Percentiles rank a stretch among this genome's conserved stretches.
Conservation (phyloP, 331 rosid genomes). For the Malus hybrid region DNA sequence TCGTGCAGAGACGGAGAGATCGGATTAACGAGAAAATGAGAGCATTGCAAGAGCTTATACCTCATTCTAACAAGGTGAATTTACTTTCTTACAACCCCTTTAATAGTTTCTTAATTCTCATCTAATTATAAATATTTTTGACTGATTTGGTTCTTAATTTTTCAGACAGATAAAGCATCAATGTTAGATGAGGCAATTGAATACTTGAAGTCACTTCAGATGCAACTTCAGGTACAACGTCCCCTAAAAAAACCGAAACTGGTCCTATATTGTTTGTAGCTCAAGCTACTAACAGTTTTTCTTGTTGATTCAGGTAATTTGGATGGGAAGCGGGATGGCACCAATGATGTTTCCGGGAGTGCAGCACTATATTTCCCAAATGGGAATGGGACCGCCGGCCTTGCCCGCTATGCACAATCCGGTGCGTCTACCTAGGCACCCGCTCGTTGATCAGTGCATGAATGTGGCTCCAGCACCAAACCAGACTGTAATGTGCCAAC, state of each 20-base stretch:
- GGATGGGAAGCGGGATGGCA: conserved; percentile 80
- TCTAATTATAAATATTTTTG: conserved; percentile 9
- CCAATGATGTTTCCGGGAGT: conserved; percentile 78
- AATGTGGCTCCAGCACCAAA: conserved; percentile 39
- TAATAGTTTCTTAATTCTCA: not conserved
- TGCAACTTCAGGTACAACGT: conserved; percentile 70
- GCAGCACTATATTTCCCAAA: conserved; percentile 54
- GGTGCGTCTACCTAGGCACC: conserved; percentile 42
- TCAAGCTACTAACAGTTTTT: conserved; percentile 1
- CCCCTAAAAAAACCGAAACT: not conserved
- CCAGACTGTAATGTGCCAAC: conserved; percentile 45
- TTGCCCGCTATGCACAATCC: conserved; percentile 45
- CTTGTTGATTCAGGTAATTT: conserved; percentile 45
- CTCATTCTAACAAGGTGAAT: conserved; percentile 73
- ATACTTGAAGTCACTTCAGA: conserved; percentile 82
- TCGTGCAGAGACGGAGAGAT: conserved; percentile 74
- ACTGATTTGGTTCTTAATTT: conserved; percentile 12
- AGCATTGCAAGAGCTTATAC: conserved; percentile 83
- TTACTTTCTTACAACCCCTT: not conserved
- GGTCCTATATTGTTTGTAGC: conserved; percentile 3
- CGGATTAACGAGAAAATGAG: conserved; percentile 89
- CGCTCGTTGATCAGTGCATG: conserved; percentile 38
- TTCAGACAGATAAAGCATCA: conserved; percentile 89
- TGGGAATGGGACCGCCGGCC: conserved; percentile 48
- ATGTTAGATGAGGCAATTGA: conserved; percentile 86